phyloP scores from a whole-genome alignment of 257 asterid genomes.

The Solanum medicagineum region DNA sequence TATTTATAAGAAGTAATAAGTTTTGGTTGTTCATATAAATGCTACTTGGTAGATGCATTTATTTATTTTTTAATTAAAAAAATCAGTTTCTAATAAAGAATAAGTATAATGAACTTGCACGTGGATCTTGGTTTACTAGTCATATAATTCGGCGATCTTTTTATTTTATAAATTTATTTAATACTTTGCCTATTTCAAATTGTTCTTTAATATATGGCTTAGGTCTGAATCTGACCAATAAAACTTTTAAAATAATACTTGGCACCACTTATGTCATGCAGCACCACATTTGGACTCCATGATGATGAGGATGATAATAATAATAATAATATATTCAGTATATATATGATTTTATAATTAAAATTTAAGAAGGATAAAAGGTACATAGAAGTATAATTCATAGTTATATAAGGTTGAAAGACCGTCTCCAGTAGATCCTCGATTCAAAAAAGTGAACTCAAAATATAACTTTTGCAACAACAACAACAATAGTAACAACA shows the following conservation, averaged over 20 bases:
- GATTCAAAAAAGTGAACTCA: not conserved
- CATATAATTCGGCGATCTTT: conserved; percentile 4
- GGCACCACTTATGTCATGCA: not conserved
- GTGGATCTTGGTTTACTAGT: not conserved
- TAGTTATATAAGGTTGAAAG: too few relatives aligned
- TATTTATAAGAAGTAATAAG: not conserved
- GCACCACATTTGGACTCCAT: not conserved
- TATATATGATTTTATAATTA: not conserved
- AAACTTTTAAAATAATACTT: not conserved
- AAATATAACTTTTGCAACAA: not conserved
- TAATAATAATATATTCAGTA: too few relatives aligned
- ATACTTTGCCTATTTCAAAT: not conserved
- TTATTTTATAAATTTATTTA: not conserved
- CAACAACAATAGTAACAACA: not conserved
- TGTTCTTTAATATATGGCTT: not conserved
- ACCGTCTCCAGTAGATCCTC: rapidly evolving
- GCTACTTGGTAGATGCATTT: not conserved
- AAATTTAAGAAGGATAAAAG: not conserved
- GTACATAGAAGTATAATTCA: not conserved
- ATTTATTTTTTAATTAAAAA: not conserved
- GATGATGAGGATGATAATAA: not conserved
- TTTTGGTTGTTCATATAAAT: not conserved
- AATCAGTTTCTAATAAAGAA: not conserved
- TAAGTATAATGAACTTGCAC: not conserved
- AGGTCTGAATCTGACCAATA: not conserved